Conservation (phyloP, 768 basidiomycete species). For the button mushroom (Agaricus bisporus) region DNA sequence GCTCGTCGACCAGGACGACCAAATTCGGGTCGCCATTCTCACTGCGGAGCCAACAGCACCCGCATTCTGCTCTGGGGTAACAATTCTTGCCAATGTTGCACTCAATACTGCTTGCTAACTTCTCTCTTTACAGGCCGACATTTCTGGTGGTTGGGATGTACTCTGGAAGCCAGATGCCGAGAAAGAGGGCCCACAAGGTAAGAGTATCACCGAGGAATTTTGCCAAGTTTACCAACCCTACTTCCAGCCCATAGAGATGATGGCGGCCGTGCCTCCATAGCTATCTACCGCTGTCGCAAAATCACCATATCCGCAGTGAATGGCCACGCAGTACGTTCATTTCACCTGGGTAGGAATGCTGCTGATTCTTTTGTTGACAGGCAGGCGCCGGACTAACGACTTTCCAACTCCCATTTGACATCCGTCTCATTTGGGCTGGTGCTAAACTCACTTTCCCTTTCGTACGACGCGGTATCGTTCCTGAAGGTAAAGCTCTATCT, state of each 20-base stretch:
- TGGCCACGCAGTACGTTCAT: conserved; percentile 36
- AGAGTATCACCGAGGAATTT: conserved; percentile 8
- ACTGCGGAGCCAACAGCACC: conserved; percentile 46
- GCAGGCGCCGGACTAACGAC: conserved; percentile 46
- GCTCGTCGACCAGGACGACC: conserved; percentile 44
- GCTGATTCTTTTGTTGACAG: conserved; percentile 14
- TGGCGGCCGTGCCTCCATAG: conserved; percentile 40
- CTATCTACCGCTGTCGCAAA: conserved; percentile 48
- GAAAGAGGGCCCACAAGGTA: conserved; percentile 43
- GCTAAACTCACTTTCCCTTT: conserved; percentile 46
- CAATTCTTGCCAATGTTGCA: conserved; percentile 10
- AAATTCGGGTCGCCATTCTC: conserved; percentile 43
- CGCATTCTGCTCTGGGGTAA: conserved; percentile 51
- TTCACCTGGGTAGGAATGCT: neutral
- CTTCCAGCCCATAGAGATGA: conserved; percentile 40
- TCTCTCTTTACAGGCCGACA: conserved; percentile 34
- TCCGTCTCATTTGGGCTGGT: conserved; percentile 46
- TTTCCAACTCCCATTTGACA: conserved; percentile 45
- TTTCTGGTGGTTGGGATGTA: conserved; percentile 39
- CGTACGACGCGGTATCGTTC: conserved; percentile 43
- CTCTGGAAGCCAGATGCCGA: conserved; percentile 34
- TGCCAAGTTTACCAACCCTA: neutral
- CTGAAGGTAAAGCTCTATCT: conserved; percentile 32
- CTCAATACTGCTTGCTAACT: neutral
- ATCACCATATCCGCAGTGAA: conserved; percentile 48